phyloP scores from a whole-genome alignment of 1,139 yeast species.

The Suhomyces ambrosiae region DNA sequence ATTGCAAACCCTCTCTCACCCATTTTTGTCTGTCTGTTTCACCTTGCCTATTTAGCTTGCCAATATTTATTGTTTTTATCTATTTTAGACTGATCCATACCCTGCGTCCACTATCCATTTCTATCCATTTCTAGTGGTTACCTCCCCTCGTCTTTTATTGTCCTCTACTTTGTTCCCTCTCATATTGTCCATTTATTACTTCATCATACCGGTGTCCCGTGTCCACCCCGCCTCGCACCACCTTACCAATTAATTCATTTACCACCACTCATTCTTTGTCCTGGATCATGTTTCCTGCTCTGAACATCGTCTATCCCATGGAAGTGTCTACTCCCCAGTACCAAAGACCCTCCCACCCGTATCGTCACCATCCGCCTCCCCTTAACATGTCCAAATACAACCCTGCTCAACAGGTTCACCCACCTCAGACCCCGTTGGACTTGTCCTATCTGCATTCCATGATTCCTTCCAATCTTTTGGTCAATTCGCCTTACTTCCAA shows the following conservation, averaged over 20 bases:
- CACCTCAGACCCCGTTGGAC: constrained; percentile 14
- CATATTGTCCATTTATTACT: neutral
- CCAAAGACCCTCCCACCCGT: constrained; percentile 5
- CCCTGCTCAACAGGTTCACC: constrained; percentile 4
- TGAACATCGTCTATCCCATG: constrained; percentile 12
- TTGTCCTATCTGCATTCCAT: constrained; percentile 26
- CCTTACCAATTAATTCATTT: constrained; percentile 3
- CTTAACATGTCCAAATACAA: constrained; percentile 1
- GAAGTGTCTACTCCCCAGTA: constrained; percentile 10
- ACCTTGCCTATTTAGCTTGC: no score
- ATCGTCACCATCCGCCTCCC: constrained; percentile 4
- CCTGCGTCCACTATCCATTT: no score
- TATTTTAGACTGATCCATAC: neutral
- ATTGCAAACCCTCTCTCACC: no score
- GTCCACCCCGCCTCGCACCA: constrained; percentile 2
- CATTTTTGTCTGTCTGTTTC: no score
- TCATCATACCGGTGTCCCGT: no score
- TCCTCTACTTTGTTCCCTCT: neutral
- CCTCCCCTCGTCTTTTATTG: neutral
- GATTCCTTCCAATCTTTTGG: constrained; percentile 67
- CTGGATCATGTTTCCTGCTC: constrained; percentile 11
- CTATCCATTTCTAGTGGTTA: no score
- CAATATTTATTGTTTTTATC: no score
- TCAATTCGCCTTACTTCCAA: constrained; percentile 60
- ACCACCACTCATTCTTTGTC: neutral